Conservation (phyloP, 352 stramenopile species). For the Pythium grandisporangium region DNA sequence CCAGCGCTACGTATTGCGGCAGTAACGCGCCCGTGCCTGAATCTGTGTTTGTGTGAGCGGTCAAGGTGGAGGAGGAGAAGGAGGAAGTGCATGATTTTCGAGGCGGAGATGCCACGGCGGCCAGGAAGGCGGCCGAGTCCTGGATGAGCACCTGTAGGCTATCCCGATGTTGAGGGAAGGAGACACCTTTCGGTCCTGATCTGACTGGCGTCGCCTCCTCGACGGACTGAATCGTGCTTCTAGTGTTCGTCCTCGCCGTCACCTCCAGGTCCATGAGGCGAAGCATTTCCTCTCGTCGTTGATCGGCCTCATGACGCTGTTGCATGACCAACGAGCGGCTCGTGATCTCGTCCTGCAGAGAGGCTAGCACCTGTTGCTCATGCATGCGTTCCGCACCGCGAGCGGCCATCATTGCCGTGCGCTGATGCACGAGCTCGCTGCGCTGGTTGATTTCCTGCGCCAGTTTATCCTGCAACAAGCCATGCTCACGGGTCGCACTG, state of each 20-base stretch:
- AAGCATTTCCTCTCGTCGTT: slow-evolving; percentile 36
- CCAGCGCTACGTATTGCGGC: slow-evolving; percentile 8
- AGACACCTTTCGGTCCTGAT: not conserved
- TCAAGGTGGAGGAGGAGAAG: not conserved
- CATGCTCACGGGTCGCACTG: slow-evolving; percentile 15
- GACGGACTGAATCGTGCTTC: too few species aligned
- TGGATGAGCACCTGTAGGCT: slow-evolving; percentile 8
- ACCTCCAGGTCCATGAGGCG: slow-evolving; percentile 27
- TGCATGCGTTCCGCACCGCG: slow-evolving; percentile 19
- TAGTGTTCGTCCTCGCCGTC: not conserved
- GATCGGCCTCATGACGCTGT: slow-evolving; percentile 31
- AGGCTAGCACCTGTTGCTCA: slow-evolving; percentile 24
- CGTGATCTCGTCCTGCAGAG: slow-evolving; percentile 35
- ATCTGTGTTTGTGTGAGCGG: not conserved
- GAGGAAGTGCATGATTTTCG: slow-evolving; percentile 1
- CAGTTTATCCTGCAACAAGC: slow-evolving; percentile 24
- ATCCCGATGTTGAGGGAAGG: slow-evolving; percentile 1
- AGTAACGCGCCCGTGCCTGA: slow-evolving; percentile 15
- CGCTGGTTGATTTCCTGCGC: slow-evolving; percentile 27
- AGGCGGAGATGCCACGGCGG: not conserved
- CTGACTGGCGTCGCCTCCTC: too few species aligned
- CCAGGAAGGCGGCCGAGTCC: not conserved
- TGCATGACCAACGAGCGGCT: slow-evolving; percentile 27
- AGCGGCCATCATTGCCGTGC: slow-evolving; percentile 13
- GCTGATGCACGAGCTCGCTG: slow-evolving; percentile 15